Base-by-base conservation (phyloP, 2,329 filamentous ascomycete species). In the Hypoxylon sp. region DNA sequence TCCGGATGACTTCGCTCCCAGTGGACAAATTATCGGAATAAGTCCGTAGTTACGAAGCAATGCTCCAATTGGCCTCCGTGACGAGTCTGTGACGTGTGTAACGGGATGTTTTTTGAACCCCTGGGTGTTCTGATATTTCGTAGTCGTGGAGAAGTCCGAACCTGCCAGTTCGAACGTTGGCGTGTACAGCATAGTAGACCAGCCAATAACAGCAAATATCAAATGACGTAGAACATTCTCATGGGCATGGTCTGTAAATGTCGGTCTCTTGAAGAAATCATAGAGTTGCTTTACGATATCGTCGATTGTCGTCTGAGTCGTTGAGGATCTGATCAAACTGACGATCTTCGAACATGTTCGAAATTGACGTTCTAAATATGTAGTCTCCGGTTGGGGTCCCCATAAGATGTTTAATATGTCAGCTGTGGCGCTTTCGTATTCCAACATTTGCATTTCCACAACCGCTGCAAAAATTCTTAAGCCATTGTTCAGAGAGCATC, bases 181-280 rank as follows among this genome's bases (percentile, higher is more conserved):
- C 8, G 58, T 60, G 35, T 53, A 60, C 29, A 60, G 26, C 26
- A 53, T 33, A 14, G 58, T 52, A 26, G 58, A 60, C 47, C 47
- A 60, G 13, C 58, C 58, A n/a, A 60, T 60, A 46, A 35, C 35
- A 10, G 47, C 47, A 22, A 60, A 60, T 44, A 60, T 31, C 5
- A 60, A 46, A 17, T 53, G 35, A 17, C 48, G 47, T 24, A 60
- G 31, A 3, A 6, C 48, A 22, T 53, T 35, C 17, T 53, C 8
- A 14, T 53, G 10, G 5, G 10, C 5, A 22, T 52, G 17, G 14
- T 5, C 29, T 3, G 35, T 14, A 26, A 22, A 5, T 1, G 2
- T 29, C 4, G 47, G 46, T 29, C 22, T 17, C 14, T 46, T 10
- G 37, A 53, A 44, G 33, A 17, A 5, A 33, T 52, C 48, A 37